These are phyloP conservation scores for Omphalea diandra DNA, from an alignment of 441 rosid species.

Conservation along the genomic window DNA sequence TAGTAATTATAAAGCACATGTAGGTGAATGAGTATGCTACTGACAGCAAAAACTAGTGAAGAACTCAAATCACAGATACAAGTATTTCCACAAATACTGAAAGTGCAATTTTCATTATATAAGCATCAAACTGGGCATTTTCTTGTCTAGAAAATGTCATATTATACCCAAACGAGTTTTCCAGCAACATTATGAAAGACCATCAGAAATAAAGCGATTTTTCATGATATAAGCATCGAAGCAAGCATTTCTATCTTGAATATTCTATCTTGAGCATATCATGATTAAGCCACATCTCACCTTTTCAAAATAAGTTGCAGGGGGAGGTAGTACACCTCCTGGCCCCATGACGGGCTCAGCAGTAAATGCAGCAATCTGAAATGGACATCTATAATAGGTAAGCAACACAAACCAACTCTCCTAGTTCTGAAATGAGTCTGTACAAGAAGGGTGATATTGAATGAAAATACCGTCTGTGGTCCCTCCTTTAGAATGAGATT, in stretches of 20 bases:
- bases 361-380: conserved; percentile 94
- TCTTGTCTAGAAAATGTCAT: not conserved
- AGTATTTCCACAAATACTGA: not conserved
- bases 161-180: not conserved
- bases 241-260: not conserved
- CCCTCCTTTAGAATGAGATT: conserved; percentile 92
- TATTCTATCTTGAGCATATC: not conserved
- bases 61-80: not conserved
- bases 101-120: not conserved
- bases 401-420: conserved; percentile 21
- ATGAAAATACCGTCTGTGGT: conserved; percentile 76
- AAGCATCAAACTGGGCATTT: not conserved
- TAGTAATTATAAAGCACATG: not conserved
- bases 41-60: not conserved
- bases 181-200: not conserved
- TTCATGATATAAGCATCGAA: not conserved
- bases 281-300: conserved; percentile 30
- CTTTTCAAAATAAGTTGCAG: conserved; percentile 96
- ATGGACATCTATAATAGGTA: conserved; percentile 24
- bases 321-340: conserved; percentile 97
- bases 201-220: not conserved
- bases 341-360: conserved; percentile 99
- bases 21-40: not conserved
- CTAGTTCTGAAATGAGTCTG: conserved; percentile 10
- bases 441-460: not conserved